phyloP scores from a whole-genome alignment of 2,329 filamentous ascomycete species.

The Neonectria ditissima region DNA sequence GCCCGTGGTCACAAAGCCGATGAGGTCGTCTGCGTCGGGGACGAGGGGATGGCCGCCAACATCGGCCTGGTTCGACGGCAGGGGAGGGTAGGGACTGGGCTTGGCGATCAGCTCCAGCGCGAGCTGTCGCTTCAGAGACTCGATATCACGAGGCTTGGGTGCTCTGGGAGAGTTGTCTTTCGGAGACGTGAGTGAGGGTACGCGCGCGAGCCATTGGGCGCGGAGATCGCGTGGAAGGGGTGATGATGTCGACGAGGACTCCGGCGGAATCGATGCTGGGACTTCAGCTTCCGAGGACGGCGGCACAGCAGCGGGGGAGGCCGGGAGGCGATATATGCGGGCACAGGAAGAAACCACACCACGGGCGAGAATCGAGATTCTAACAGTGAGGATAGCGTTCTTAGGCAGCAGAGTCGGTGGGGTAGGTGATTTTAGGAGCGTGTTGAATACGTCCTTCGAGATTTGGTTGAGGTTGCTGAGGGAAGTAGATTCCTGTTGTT shows the following conservation, averaged over 20 bases:
- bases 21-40: conserved; percentile 79
- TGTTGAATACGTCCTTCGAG: conserved; percentile 48
- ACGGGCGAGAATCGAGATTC: conserved; percentile 74
- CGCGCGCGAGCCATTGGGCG: conserved; percentile 76
- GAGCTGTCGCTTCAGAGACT: conserved; percentile 57
- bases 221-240: conserved; percentile 65
- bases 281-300: conserved; percentile 57
- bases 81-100: conserved; percentile 47
- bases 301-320: conserved; percentile 37
- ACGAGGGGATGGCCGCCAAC: conserved; percentile 71
- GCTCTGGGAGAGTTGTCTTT: conserved; percentile 25
- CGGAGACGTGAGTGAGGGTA: conserved; percentile 44
- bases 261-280: conserved; percentile 56
- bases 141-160: conserved; percentile 45
- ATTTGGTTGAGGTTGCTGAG: conserved; percentile 41
- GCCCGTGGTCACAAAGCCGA: conserved; percentile 92
- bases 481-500: conserved; percentile 9
- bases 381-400: conserved; percentile 68
- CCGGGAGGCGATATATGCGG: conserved; percentile 85
- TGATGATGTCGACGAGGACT: conserved; percentile 24
- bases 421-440: conserved; percentile 39
- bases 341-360: conserved; percentile 80
- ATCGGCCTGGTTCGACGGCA: conserved; percentile 51
- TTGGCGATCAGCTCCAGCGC: conserved; percentile 61
- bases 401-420: conserved; percentile 44